These are phyloP conservation scores for Fusarium sp. DNA, from an alignment of 2,329 filamentous ascomycete genomes.

Conservation along the genomic window DNA sequence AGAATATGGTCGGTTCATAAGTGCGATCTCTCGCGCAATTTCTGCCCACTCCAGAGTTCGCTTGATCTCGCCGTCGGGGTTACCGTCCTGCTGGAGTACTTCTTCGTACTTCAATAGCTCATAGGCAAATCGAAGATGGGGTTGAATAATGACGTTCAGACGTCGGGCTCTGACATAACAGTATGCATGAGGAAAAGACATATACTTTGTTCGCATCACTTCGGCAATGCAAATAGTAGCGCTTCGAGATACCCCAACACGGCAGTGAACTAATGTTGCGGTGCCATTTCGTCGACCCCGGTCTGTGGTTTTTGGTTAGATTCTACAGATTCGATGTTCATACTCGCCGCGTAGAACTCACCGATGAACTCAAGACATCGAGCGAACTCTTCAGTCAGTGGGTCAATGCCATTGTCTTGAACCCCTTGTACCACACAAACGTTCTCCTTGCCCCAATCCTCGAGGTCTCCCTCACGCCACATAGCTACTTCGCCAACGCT, in stretches of 20 bases:
- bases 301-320: slow-evolving; percentile 65
- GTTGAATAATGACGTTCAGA: slow-evolving; percentile 98
- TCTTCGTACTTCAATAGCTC: slow-evolving; percentile 98
- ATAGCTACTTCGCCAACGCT: slow-evolving; percentile 91
- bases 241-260: slow-evolving; percentile 93
- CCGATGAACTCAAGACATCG: slow-evolving; percentile 92
- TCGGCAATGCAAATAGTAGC: slow-evolving; percentile 99
- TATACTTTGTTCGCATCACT: slow-evolving; percentile 84
- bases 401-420: slow-evolving; percentile 97
- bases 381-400: slow-evolving; percentile 86
- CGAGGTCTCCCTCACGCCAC: slow-evolving; percentile 79
- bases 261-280: slow-evolving; percentile 94
- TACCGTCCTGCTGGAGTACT: slow-evolving; percentile 69
- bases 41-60: slow-evolving; percentile 93
- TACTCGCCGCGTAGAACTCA: slow-evolving; percentile 63
- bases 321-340: background rate
- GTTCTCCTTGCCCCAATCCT: slow-evolving; percentile 82
- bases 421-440: slow-evolving; percentile 85
- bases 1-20: slow-evolving; percentile 96
- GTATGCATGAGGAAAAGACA: slow-evolving; percentile 93
- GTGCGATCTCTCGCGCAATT: slow-evolving; percentile 88
- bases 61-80: slow-evolving; percentile 62
- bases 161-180: slow-evolving; percentile 94
- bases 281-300: slow-evolving; percentile 80
- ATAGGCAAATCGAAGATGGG: slow-evolving; percentile 93